phyloP scores from a whole-genome alignment of 331 rosid genomes.

The Malus hybrid region DNA sequence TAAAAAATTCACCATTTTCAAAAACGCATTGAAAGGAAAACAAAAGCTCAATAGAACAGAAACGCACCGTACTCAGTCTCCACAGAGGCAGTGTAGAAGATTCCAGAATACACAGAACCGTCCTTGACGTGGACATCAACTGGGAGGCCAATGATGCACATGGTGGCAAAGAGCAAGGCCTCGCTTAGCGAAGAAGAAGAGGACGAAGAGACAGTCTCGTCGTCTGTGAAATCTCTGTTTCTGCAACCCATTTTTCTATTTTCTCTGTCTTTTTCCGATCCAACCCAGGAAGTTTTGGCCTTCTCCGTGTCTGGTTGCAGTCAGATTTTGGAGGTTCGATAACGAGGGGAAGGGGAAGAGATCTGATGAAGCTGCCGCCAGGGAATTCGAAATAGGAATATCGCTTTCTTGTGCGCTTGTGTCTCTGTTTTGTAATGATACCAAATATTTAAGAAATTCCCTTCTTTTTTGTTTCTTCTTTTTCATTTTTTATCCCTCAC shows the following conservation, averaged over 20 bases:
- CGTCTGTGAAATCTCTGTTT: constrained; percentile 29
- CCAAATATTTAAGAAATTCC: not conserved
- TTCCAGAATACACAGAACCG: constrained; percentile 86
- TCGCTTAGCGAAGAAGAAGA: constrained; percentile 41
- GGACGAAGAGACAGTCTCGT: constrained; percentile 13
- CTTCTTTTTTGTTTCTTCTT: not conserved
- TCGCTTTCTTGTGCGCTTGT: not conserved
- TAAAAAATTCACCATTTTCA: not conserved
- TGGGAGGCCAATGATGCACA: constrained; percentile 70
- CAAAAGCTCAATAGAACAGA: not conserved
- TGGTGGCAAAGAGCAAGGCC: constrained; percentile 60
- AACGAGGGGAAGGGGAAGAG: not conserved
- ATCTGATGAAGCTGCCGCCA: not conserved
- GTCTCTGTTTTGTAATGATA: not conserved
- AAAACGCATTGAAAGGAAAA: not conserved
- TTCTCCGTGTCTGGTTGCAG: not conserved
- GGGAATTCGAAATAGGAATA: not conserved
- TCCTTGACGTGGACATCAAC: constrained; percentile 77
- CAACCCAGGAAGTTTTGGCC: not conserved
- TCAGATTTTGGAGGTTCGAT: not conserved
- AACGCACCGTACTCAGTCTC: constrained; percentile 49
- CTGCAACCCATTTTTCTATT: constrained; percentile 51
- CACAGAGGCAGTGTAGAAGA: constrained; percentile 70
- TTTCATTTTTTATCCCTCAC: not conserved
- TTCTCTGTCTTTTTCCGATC: constrained; percentile 1